These are phyloP conservation scores for Silene uniflora DNA, from an alignment of 148 eudicot genomes.

Conservation along the genomic window DNA sequence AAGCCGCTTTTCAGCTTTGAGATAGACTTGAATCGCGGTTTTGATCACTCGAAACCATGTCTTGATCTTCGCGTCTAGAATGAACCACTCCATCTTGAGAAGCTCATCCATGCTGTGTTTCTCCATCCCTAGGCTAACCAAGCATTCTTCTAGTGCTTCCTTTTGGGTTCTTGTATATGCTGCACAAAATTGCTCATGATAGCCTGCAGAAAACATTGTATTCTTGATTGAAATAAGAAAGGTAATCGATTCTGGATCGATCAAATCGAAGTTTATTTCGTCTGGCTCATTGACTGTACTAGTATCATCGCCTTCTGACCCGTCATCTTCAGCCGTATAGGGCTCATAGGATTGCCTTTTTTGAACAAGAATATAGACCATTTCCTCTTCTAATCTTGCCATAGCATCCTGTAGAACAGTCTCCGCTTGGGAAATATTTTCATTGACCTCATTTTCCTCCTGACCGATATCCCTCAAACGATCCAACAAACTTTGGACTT, in stretches of 20 bases:
- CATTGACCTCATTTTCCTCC: slow-evolving; percentile 19
- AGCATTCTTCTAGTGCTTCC: slow-evolving; percentile 50
- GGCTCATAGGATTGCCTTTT: slow-evolving; percentile 25
- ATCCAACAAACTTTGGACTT: slow-evolving; percentile 17
- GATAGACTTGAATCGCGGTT: slow-evolving; percentile 42
- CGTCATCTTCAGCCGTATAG: slow-evolving; percentile 24
- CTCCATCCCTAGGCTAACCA: slow-evolving; percentile 41
- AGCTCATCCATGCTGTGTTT: slow-evolving; percentile 61
- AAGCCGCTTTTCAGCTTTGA: slow-evolving; percentile 53
- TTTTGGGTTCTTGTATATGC: slow-evolving; percentile 41
- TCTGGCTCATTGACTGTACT: slow-evolving; percentile 20
- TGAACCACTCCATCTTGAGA: slow-evolving; percentile 47
- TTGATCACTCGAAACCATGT: slow-evolving; percentile 56
- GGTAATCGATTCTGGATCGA: slow-evolving; percentile 44
- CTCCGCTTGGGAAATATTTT: slow-evolving; percentile 24
- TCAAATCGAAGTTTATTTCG: slow-evolving; percentile 34
- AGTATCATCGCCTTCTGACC: not conserved
- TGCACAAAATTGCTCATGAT: slow-evolving; percentile 41
- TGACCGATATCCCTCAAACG: slow-evolving; percentile 13
- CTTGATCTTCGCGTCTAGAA: slow-evolving; percentile 48
- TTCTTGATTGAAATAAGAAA: slow-evolving; percentile 45
- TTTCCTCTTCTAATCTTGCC: slow-evolving; percentile 29
- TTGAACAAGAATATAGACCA: slow-evolving; percentile 25
- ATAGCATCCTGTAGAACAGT: slow-evolving; percentile 25
- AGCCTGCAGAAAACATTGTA: slow-evolving; percentile 50